Evolutionary conservation across 768 basidiomycete species (phyloP).

Genomic region (Polyporus arcularius): DNA sequence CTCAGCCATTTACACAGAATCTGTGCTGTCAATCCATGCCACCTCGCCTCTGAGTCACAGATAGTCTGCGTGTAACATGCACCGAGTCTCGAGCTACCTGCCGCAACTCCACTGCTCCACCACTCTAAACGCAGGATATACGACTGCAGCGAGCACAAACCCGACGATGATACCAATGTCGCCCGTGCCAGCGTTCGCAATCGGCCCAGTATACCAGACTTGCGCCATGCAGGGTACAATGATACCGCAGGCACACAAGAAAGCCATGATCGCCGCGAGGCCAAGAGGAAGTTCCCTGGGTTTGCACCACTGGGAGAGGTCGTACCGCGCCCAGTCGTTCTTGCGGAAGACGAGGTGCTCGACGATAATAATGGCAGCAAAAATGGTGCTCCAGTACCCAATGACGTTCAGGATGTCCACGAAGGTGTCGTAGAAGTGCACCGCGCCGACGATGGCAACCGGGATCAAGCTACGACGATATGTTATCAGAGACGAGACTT

Average conservation of each 20-base stretch:
- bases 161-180: constrained; percentile 50
- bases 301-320: constrained; percentile 38
- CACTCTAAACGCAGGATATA: constrained; percentile 32
- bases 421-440: constrained; percentile 45
- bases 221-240: constrained; percentile 53
- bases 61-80: no score
- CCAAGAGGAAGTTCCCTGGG: constrained; percentile 41
- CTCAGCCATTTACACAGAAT: no score
- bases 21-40: no score
- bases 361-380: constrained; percentile 39
- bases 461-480: constrained; percentile 40
- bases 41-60: no score
- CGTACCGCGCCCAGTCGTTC: constrained; percentile 38
- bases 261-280: constrained; percentile 42
- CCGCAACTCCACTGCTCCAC: constrained; percentile 27
- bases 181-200: constrained; percentile 45
- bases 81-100: constrained; percentile 4
- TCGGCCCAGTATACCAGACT: constrained; percentile 52
- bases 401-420: constrained; percentile 45
- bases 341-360: constrained; percentile 49
- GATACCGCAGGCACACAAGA: constrained; percentile 40
- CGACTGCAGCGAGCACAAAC: constrained; percentile 34
- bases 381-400: constrained; percentile 45
- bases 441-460: constrained; percentile 48
- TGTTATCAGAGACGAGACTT: not conserved